Percentiles rank a stretch among this genome's conserved stretches.
phyloP scores from a whole-genome alignment of 1,284 basidiomycete species.

The Pyrrhoderma noxium region DNA sequence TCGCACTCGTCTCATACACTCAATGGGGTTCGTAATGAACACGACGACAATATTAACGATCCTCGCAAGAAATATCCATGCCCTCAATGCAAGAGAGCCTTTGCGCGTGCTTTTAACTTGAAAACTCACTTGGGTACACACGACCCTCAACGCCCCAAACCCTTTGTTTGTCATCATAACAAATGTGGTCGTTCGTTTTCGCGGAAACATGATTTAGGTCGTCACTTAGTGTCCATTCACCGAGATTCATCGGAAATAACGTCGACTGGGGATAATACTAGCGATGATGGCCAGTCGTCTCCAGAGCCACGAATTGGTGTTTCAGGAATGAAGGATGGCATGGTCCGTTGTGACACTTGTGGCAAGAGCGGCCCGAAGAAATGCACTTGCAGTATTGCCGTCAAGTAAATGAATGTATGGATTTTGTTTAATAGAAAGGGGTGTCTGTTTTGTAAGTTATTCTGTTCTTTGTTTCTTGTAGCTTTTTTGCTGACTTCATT shows the following conservation, averaged over 20 bases:
- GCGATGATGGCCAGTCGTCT: conserved; percentile 7
- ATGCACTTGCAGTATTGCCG: conserved; percentile 57
- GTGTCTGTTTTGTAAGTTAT: conserved; percentile 13
- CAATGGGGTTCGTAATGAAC: conserved; percentile 30
- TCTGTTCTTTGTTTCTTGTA: conserved; percentile 21
- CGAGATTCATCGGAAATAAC: conserved; percentile 48
- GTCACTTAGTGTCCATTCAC: conserved; percentile 82
- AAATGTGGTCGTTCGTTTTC: conserved; percentile 82
- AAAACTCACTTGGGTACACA: conserved; percentile 90
- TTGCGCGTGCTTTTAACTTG: conserved; percentile 84
- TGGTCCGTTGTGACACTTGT: conserved; percentile 33
- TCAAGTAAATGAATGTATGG: conserved; percentile 42
- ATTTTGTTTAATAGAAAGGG: conserved; percentile 14
- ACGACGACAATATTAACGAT: conserved; percentile 44
- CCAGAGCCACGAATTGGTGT: conserved; percentile 12
- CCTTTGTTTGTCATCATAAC: conserved; percentile 74
- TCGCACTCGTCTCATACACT: conserved; percentile 29
- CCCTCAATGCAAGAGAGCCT: conserved; percentile 63
- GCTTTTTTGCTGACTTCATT: background rate
- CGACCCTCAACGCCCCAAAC: conserved; percentile 80
- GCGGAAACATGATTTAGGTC: conserved; percentile 82
- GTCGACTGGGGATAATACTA: conserved; percentile 41
- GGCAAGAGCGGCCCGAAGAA: conserved; percentile 57
- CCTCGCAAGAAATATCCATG: conserved; percentile 73
- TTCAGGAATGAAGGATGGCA: conserved; percentile 4